Conservation (phyloP, 1,284 basidiomycete species). For the Ustilago cynodontis region DNA sequence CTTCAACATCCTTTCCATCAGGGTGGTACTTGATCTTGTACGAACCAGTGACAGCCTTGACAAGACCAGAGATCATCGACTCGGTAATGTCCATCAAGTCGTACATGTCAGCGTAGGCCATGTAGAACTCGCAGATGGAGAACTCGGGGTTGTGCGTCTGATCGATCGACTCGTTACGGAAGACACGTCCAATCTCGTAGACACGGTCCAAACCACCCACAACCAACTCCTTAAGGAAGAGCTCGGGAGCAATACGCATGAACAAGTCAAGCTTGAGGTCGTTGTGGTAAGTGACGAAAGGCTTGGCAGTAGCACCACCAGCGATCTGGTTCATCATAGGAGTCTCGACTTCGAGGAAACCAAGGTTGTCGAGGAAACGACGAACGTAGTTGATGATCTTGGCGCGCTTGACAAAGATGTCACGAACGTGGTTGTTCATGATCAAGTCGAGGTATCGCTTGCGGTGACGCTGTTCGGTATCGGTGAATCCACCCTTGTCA, state of each 20-base stretch:
- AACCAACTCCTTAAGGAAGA: slow-evolving; percentile 97
- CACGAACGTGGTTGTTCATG: slow-evolving; percentile 89
- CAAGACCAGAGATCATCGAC: slow-evolving; percentile 88
- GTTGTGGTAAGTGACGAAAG: slow-evolving; percentile 98
- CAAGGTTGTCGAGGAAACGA: slow-evolving; percentile 88
- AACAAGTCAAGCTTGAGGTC: slow-evolving; percentile 97
- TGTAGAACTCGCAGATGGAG: slow-evolving; percentile 99
- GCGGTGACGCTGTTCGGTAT: slow-evolving; percentile 96
- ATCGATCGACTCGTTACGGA: slow-evolving; percentile 99
- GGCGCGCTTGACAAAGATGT: slow-evolving; percentile 87
- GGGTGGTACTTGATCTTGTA: slow-evolving; percentile 91
- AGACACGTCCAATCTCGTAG: slow-evolving; percentile 97
- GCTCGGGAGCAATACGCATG: slow-evolving; percentile 96
- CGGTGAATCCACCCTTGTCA: slow-evolving; percentile 76
- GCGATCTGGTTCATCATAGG: slow-evolving; percentile 98
- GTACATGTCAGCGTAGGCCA: slow-evolving; percentile 99
- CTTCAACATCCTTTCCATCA: slow-evolving; percentile 83
- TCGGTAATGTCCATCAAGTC: slow-evolving; percentile 99
- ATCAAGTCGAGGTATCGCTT: slow-evolving; percentile 99
- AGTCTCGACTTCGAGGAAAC: slow-evolving; percentile 99
- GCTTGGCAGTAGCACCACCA: slow-evolving; percentile 97
- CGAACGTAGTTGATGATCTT: slow-evolving; percentile 75
- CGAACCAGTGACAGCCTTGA: slow-evolving; percentile 86
- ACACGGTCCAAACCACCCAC: slow-evolving; percentile 97
- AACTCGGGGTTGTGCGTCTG: slow-evolving; percentile 76